phyloP scores from a whole-genome alignment of 495 filamentous ascomycete genomes.

The Aspergillus leporis region DNA sequence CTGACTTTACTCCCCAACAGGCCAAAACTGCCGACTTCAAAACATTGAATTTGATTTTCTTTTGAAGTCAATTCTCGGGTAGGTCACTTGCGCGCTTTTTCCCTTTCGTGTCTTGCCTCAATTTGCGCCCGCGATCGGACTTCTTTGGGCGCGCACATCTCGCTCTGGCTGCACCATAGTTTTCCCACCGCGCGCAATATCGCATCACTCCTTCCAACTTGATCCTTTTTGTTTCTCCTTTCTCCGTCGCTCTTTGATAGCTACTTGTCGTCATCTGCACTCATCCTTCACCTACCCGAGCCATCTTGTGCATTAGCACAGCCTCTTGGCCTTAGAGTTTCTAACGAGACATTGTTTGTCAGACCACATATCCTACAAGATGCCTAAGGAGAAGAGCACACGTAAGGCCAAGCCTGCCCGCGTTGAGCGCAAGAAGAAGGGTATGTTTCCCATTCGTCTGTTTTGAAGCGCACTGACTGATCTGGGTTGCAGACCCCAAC shows the following conservation, averaged over 20 bases:
- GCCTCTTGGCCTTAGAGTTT: conserved; percentile 7
- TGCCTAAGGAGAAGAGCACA: conserved; percentile 74
- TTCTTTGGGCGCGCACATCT: conserved; percentile 23
- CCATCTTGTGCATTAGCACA: not conserved
- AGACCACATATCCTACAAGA: conserved; percentile 41
- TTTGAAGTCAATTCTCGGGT: conserved; percentile 16
- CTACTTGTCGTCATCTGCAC: not conserved
- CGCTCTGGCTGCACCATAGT: conserved; percentile 17
- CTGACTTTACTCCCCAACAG: conserved; percentile 16
- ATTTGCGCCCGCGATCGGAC: conserved; percentile 28
- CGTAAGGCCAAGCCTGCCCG: conserved; percentile 52
- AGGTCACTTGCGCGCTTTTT: conserved; percentile 22
- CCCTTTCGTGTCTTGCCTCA: conserved; percentile 19
- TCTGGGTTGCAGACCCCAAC: conserved; percentile 74
- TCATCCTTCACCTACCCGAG: conserved; percentile 1
- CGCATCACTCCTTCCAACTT: conserved; percentile 17
- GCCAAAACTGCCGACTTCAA: conserved; percentile 15
- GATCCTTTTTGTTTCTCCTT: conserved; percentile 6
- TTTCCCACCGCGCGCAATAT: conserved; percentile 13
- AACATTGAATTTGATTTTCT: conserved; percentile 13
- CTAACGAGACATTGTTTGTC: conserved; percentile 18
- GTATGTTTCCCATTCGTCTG: conserved; percentile 42
- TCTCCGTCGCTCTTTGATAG: conserved; percentile 1
- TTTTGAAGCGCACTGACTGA: conserved; percentile 9
- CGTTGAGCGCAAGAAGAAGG: conserved; percentile 78